Conservation (phyloP, 1,284 basidiomycete genomes). For the Caloboletus firmus region DNA sequence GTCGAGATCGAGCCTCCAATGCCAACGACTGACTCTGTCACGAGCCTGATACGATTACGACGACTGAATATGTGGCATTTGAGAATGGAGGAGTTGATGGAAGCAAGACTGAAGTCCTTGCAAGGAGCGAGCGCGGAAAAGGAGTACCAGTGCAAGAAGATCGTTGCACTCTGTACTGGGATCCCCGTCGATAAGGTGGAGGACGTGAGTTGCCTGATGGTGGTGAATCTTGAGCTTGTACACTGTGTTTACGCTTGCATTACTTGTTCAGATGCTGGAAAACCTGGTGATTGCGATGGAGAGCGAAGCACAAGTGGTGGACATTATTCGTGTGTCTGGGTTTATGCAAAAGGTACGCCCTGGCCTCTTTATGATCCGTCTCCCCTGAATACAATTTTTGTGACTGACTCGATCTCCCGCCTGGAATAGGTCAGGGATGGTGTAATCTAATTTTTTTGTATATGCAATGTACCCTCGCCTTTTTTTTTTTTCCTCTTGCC, state of each 20-base stretch:
- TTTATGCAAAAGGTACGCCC: constrained; percentile 79
- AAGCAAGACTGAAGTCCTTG: constrained; percentile 65
- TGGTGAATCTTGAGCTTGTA: constrained; percentile 16
- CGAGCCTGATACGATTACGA: constrained; percentile 67
- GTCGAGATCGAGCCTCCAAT: constrained; percentile 67
- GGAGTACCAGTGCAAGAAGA: constrained; percentile 87
- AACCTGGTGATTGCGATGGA: constrained; percentile 87
- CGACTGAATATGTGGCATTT: constrained; percentile 81
- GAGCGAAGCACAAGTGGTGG: constrained; percentile 82
- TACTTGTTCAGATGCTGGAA: constrained; percentile 71
- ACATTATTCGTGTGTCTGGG: constrained; percentile 82
- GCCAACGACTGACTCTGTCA: constrained; percentile 57
- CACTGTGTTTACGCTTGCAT: constrained; percentile 23
- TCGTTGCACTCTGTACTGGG: constrained; percentile 87
- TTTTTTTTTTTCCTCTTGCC: constrained; percentile 11
- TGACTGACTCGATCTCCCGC: constrained; percentile 22
- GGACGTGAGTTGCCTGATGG: constrained; percentile 57
- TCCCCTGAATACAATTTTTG: constrained; percentile 18
- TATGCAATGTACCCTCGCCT: constrained; percentile 6
- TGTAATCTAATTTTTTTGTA: constrained; percentile 49
- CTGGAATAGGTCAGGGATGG: constrained; percentile 62
- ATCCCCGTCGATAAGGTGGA: constrained; percentile 88
- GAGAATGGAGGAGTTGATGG: constrained; percentile 73
- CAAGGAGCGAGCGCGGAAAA: constrained; percentile 82
- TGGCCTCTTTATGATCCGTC: constrained; percentile 8